phyloP scores from a whole-genome alignment of 345 rosid genomes.

The Xanthoceras sorbifolium region DNA sequence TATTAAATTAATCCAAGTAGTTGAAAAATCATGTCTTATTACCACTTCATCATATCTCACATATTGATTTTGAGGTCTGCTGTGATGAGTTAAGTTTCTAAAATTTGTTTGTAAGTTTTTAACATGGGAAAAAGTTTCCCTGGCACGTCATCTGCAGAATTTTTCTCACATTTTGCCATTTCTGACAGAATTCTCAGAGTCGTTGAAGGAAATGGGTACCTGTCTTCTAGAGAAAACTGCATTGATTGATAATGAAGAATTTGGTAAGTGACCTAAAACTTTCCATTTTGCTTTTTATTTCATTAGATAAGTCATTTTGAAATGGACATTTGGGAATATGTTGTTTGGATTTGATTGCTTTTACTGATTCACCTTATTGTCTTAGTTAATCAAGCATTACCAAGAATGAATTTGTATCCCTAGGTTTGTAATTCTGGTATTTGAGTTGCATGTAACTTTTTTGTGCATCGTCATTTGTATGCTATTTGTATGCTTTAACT shows the following conservation, averaged over 20 bases:
- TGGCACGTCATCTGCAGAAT: not conserved
- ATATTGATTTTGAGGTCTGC: constrained; percentile 7
- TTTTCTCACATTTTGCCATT: constrained; percentile 15
- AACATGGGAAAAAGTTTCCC: not conserved
- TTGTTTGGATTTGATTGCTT: not conserved
- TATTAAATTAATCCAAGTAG: not conserved
- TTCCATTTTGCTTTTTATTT: not conserved
- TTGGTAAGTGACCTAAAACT: constrained; percentile 54
- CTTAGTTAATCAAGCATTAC: not conserved
- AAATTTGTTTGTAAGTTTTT: not conserved
- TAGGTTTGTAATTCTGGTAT: not conserved
- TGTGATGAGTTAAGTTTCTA: not conserved
- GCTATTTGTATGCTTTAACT: not conserved
- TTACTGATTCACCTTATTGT: not conserved
- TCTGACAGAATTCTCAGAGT: constrained; percentile 89
- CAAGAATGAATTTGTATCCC: not conserved
- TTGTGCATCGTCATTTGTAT: not conserved
- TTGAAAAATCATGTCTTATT: constrained; percentile 1
- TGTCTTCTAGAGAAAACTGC: constrained; percentile 84
- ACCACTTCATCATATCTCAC: not conserved
- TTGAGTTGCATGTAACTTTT: not conserved
- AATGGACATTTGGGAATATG: not conserved
- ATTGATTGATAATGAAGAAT: constrained; percentile 80
- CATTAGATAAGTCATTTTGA: not conserved
- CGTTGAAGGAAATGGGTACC: constrained; percentile 83